Percentiles rank a stretch among this genome's conserved stretches.
These are phyloP conservation scores for Suhomyces sp. DNA, from an alignment of 805 yeast genomes.

Conservation along the genomic window DNA sequence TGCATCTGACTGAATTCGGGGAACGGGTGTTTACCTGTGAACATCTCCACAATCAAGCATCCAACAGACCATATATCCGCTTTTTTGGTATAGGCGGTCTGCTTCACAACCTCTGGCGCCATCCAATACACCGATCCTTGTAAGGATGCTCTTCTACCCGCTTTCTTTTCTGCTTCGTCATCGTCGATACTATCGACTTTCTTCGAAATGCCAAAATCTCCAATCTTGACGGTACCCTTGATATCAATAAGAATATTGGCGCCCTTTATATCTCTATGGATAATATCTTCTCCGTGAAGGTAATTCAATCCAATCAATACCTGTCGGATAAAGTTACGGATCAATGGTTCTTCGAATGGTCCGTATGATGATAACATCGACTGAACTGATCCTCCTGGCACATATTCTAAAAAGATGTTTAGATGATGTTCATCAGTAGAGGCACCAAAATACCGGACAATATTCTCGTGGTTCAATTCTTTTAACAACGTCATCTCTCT, in stretches of 20 bases:
- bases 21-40: constrained; percentile 94
- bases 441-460: constrained; percentile 89
- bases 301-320: constrained; percentile 73
- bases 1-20: constrained; percentile 96
- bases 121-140: constrained; percentile 98
- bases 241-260: constrained; percentile 82
- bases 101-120: constrained; percentile 99
- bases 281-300: constrained; percentile 70
- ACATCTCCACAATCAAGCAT: constrained; percentile 90
- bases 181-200: constrained; percentile 26
- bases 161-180: constrained; percentile 25
- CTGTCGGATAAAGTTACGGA: constrained; percentile 71
- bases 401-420: constrained; percentile 64
- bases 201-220: constrained; percentile 81
- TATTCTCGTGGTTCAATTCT: constrained; percentile 84
- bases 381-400: constrained; percentile 53
- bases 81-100: constrained; percentile 83
- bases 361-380: constrained; percentile 71
- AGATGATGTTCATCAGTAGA: constrained; percentile 67
- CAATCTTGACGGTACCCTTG: constrained; percentile 77
- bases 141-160: constrained; percentile 67
- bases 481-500: constrained; percentile 77
- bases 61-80: constrained; percentile 99
- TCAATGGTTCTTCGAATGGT: constrained; percentile 75
- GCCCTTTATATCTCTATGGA: constrained; percentile 86